Percentiles rank a stretch among this genome's conserved stretches.
phyloP scores from a whole-genome alignment of 805 yeast species.

The Candida orba region DNA sequence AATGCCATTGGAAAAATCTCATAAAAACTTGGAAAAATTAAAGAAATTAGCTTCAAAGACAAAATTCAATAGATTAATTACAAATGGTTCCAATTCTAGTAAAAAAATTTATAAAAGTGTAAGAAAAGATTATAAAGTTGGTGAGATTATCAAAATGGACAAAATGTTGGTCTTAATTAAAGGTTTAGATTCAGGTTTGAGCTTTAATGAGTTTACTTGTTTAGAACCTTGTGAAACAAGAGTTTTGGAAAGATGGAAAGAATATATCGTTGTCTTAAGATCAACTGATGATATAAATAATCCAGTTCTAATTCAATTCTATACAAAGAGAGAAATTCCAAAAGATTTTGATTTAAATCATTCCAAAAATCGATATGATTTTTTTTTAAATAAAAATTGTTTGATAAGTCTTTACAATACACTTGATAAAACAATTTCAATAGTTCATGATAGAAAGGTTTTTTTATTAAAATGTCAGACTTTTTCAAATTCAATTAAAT shows the following conservation, averaged over 20 bases:
- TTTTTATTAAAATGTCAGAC: conserved; percentile 54
- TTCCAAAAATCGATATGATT: conserved; percentile 22
- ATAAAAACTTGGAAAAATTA: conserved; percentile 8
- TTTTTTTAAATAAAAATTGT: conserved; percentile 24
- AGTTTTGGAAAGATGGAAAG: conserved; percentile 70
- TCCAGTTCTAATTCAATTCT: conserved; percentile 62
- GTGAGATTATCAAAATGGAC: conserved; percentile 60
- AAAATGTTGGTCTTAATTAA: conserved; percentile 64
- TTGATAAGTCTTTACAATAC: conserved; percentile 51
- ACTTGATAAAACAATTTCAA: conserved; percentile 62
- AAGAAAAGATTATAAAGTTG: conserved; percentile 34
- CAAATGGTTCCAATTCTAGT: conserved; percentile 12
- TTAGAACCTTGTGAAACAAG: conserved; percentile 45
- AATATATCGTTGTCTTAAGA: conserved; percentile 65
- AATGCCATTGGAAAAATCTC: conserved; percentile 1
- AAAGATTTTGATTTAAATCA: conserved; percentile 6
- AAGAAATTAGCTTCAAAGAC: conserved; percentile 21
- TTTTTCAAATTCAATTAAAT: conserved; percentile 45
- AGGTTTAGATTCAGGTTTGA: conserved; percentile 18
- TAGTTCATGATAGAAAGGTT: conserved; percentile 32
- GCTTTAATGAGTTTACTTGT: conserved; percentile 36
- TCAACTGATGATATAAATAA: conserved; percentile 42
- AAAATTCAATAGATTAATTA: conserved; percentile 7
- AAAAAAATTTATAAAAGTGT: conserved; percentile 20
- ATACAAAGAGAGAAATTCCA: conserved; percentile 36